phyloP scores from a whole-genome alignment of 2,329 filamentous ascomycete genomes.

The Calonectria hawksworthii region DNA sequence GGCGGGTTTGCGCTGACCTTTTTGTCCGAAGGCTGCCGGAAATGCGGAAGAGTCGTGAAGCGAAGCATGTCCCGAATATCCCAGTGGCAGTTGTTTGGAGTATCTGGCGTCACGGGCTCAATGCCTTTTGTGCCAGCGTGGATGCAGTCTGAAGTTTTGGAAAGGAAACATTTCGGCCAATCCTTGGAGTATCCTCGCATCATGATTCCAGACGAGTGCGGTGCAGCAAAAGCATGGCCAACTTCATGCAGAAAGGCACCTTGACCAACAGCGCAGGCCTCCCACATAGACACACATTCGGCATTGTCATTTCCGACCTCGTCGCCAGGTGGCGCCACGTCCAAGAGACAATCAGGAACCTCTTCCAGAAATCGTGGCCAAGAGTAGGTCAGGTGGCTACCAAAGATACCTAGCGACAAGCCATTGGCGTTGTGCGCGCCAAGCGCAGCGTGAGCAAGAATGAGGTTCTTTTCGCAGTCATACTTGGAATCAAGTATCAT shows the following conservation, averaged over 20 bases:
- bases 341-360: conserved; percentile 64
- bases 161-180: conserved; percentile 60
- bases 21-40: conserved; percentile 73
- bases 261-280: conserved; percentile 67
- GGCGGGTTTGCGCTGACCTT: conserved; percentile 40
- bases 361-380: conserved; percentile 80
- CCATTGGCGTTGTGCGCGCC: conserved; percentile 66
- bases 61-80: conserved; percentile 76
- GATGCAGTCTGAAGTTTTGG: conserved; percentile 51
- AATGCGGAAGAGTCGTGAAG: conserved; percentile 78
- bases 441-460: conserved; percentile 77
- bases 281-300: conserved; percentile 59
- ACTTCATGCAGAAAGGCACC: conserved; percentile 81
- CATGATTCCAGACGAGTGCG: conserved; percentile 79
- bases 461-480: conserved; percentile 69
- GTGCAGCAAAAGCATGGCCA: conserved; percentile 78
- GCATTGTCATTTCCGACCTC: conserved; percentile 58
- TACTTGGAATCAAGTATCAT: conserved; percentile 79
- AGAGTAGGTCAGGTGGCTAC: conserved; percentile 78
- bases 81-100: conserved; percentile 75
- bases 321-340: conserved; percentile 52
- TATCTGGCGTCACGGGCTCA: conserved; percentile 40
- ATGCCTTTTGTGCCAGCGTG: conserved; percentile 23
- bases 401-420: conserved; percentile 78
- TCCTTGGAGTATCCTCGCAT: conserved; percentile 55